Base-by-base conservation (phyloP, 306 rosid genomes). In the Citrullus amarus region DNA sequence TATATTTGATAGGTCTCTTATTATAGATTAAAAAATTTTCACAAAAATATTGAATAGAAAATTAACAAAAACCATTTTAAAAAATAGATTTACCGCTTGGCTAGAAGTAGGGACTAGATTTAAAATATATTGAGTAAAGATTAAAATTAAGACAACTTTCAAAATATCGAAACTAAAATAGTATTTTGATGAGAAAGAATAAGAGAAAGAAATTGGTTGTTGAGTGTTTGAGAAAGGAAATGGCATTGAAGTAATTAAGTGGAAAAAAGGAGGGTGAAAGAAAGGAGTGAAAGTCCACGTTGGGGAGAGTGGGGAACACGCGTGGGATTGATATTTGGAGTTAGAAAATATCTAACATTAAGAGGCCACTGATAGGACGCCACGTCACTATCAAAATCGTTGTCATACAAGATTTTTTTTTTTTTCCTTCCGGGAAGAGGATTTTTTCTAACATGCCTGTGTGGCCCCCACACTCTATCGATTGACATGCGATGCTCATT, bases 281-380 rank as follows among this genome's bases (percentile, higher is more conserved):
- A 17, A 30, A 51, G 4, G 16, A 73, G 17, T 1, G 60, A 2
- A 51, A 51, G 77, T 70, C 61, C 77, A 73, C 77, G 77, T 73
- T 50, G 20, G 77, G 41, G 77, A 73, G 77, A 51, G 77, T 73
- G 77, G 39, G 59, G 57, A 71, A 71, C 77, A 71, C 77, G 77
- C 77, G 77, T 48, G 57, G 9, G 28, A 15, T 0, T 16, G 77
- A 73, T 73, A 50, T 50, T 73, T 73, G 43, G 43, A 17, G 28
- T 2, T 22, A 16, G 44, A 73, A 73, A 73, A 73, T 73, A 73
- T 73, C 77, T 73, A 43, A 34, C 46, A 18, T 17, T 30, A 28
- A 73, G 43, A 16, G 61, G 44, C 77, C 28, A 73, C 20, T 51
- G 44, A 30, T 25, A 73, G 51, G 17, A 43, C 2, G 44, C 77